Conservation (phyloP, 306 rosid genomes). For the Albizia julibrissin region DNA sequence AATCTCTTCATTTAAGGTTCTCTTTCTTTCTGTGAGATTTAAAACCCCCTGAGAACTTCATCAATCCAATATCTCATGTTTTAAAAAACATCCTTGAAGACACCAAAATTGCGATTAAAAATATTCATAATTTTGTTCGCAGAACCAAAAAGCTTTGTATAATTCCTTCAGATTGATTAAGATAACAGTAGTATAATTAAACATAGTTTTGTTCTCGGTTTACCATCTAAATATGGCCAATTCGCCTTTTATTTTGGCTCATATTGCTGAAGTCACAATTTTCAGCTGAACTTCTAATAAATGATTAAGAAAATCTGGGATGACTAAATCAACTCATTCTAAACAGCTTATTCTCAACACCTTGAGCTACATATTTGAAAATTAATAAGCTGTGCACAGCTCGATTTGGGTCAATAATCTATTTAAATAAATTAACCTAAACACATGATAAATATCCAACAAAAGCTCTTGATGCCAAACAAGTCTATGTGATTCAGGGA, state of each 20-base stretch:
- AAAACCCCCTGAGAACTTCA: not conserved
- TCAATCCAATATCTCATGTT: not conserved
- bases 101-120: not conserved
- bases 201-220: not conserved
- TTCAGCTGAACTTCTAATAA: not conserved
- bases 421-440: not conserved
- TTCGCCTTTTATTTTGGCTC: not conserved
- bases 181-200: conserved; percentile 2
- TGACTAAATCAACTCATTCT: not conserved
- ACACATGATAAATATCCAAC: conserved; percentile 12
- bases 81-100: conserved; percentile 6
- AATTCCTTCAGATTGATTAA: not conserved
- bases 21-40: conserved; percentile 13
- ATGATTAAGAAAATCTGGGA: not conserved
- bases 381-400: not conserved
- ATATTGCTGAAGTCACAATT: not conserved
- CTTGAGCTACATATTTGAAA: conserved; percentile 1
- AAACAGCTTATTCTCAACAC: conserved; percentile 11
- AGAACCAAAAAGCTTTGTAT: not conserved
- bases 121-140: not conserved
- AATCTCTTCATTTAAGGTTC: conserved; percentile 22
- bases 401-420: conserved; percentile 13
- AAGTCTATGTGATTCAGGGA: not conserved
- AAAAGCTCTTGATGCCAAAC: not conserved
- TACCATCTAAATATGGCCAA: not conserved